Base-by-base conservation (phyloP, 2,329 filamentous ascomycete genomes). In the Botrytis fragariae region DNA sequence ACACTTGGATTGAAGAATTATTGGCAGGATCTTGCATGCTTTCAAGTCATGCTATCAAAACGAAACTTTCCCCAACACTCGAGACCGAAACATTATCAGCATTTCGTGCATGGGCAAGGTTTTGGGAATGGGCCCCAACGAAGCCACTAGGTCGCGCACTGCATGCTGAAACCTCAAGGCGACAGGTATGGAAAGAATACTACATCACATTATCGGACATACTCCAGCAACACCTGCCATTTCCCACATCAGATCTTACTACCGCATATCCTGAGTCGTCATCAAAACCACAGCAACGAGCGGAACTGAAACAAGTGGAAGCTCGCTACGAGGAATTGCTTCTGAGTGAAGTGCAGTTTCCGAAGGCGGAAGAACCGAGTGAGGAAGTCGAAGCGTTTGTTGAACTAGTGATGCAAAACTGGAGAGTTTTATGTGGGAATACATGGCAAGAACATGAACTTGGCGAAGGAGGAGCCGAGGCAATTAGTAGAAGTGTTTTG, bases 101-200 rank as follows among this genome's bases (percentile, higher is more conserved):
- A 73, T 90, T 90, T 79, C 87, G 89, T 35, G 84, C 90, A 5
- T 96, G 93, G 92, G 87, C 88, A 1, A 87, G 84, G 74, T 93
- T 93, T 79, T 94, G 91, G 90, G 85, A 89, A 72, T 60, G 57
- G 54, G 81, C 77, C 69, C 73, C 78, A 72, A 83, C 85, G 1
- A 82, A 86, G 7, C 82, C 84, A 0, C 88, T 88, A 51, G 88
- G 89, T 9, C 84, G 85, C 73, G 88, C 88, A n/a, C 87, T 88
- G 78, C 85, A 86, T 75, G 87, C 88, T 32, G 85, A 87, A 16
- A 86, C 91, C 29, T 86, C 88, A 44, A 85, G 92, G 75, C 86
- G 92, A 75, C 84, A 89, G 59, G 90, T 97, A 62, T 98, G 95
- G 95, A 90, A 88, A 78, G 89, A 93, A 75, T 98, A 98, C 81